Base-by-base conservation (phyloP, 2,329 filamentous ascomycete species). In the Diaporthe sp. region DNA sequence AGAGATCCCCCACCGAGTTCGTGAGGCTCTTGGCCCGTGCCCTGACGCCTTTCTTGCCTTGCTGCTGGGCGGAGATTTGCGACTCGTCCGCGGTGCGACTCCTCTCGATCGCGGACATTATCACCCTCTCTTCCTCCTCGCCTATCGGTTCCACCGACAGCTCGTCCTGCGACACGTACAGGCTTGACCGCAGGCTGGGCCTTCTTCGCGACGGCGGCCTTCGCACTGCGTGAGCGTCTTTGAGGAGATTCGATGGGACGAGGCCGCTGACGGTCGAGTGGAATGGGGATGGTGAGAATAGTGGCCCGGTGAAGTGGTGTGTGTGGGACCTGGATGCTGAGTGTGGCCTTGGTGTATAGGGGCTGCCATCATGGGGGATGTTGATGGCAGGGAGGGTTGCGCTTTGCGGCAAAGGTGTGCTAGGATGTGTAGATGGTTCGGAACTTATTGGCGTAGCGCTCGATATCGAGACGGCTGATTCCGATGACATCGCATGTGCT, bases 231-330 rank as follows among this genome's bases (percentile, higher is more conserved):
- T 87, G 85, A 22, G 87, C 83, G 44, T 86, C 85, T 15, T 88
- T 84, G 2, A 90, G 83, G 42, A 91, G 84, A 15, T 86, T 88
- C 77, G 92, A 90, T 57, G 89, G 88, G 58, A 92, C 88, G 0
- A 90, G 89, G 0, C 89, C 88, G 25, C 86, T 90, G 51, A 92
- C 88, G 1, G 90, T 91, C 0, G 89, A 91, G 2, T 89, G 90
- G 46, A 92, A 85, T 0, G 90, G 90, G 0, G 90, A 91, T 15
- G 90, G 90, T 3, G 89, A 91, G 76, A 91, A 90, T 51, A 92
- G 87, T 2, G 87, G 86, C 44, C 87, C 87, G 39, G 86, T 83
- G 76, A 83, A 86, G 67, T 85, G 83, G 37, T 85, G 83, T 61
- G 82, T 82, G 57, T 84, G 83, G 17, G 81, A 82, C 17, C 83